Evolutionary conservation across 2,329 filamentous ascomycete genomes (phyloP).

Genomic region (Cercospora beticola): DNA sequence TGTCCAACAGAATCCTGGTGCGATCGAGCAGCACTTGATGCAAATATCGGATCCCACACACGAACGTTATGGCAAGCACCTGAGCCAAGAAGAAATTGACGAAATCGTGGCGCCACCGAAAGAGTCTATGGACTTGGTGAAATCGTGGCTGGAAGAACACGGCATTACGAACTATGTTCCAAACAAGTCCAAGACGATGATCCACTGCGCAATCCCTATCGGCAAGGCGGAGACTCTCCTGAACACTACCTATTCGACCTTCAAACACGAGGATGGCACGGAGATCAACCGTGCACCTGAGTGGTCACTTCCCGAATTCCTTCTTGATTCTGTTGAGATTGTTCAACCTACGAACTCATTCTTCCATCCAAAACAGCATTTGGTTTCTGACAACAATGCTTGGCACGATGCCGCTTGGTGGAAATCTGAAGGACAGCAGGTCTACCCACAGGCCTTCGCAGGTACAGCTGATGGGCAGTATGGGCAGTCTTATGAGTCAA

Average conservation of each 20-base stretch:
- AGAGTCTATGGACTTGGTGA: slow-evolving; percentile 53
- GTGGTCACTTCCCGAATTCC: slow-evolving; percentile 59
- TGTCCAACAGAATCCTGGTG: slow-evolving; percentile 57
- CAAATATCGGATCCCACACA: slow-evolving; percentile 57
- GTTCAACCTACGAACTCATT: slow-evolving; percentile 63
- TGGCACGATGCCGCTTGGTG: slow-evolving; percentile 11
- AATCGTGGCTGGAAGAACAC: slow-evolving; percentile 57
- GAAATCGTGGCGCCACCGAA: slow-evolving; percentile 54
- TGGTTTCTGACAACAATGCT: not conserved
- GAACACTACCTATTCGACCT: slow-evolving; percentile 54
- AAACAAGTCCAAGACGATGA: slow-evolving; percentile 58
- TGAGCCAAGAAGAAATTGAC: slow-evolving; percentile 53
- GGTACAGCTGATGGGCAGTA: slow-evolving; percentile 3
- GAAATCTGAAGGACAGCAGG: slow-evolving; percentile 1
- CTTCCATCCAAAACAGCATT: slow-evolving; percentile 39
- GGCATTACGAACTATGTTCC: slow-evolving; percentile 49
- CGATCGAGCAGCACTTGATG: slow-evolving; percentile 56
- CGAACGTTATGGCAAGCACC: slow-evolving; percentile 52
- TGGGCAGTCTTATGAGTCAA: not conserved
- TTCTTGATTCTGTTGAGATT: slow-evolving; percentile 59
- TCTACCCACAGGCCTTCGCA: slow-evolving; percentile 9
- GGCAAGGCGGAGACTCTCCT: slow-evolving; percentile 54
- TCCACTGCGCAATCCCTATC: slow-evolving; percentile 54
- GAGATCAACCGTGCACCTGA: slow-evolving; percentile 52
- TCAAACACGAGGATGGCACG: slow-evolving; percentile 54